These are phyloP conservation scores for Cyclotella choctawhatcheeana DNA, from an alignment of 108 stramenopile species.

Conservation along the genomic window DNA sequence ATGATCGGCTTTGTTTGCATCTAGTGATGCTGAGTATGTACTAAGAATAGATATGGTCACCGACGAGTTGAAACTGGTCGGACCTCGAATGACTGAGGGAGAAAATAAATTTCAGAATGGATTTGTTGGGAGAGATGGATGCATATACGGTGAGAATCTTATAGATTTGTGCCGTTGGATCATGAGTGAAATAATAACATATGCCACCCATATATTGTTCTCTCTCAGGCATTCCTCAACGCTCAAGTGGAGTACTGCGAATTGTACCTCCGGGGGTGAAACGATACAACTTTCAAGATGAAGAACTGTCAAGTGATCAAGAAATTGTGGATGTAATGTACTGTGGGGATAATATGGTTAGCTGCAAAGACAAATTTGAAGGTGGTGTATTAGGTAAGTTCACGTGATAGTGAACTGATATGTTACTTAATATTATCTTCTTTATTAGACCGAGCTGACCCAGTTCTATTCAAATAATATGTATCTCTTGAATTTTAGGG, in stretches of 20 bases:
- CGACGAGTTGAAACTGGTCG: constrained; percentile 58
- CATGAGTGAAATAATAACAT: neutral
- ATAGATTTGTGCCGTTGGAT: neutral
- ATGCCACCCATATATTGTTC: no score
- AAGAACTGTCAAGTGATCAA: constrained; percentile 23
- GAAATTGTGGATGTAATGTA: constrained; percentile 69
- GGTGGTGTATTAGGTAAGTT: constrained; percentile 78
- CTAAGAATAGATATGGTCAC: constrained; percentile 58
- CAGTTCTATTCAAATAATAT: no score
- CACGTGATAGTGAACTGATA: no score
- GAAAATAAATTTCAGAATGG: constrained; percentile 80
- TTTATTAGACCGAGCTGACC: no score
- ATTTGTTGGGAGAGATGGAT: constrained; percentile 64
- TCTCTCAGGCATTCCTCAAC: constrained; percentile 64
- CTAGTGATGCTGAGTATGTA: constrained; percentile 53
- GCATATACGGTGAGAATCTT: constrained; percentile 47
- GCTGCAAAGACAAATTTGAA: constrained; percentile 75
- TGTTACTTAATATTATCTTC: no score
- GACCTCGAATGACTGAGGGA: constrained; percentile 63
- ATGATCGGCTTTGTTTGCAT: neutral
- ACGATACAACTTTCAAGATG: constrained; percentile 25
- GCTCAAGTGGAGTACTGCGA: constrained; percentile 62
- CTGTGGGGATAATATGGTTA: constrained; percentile 65
- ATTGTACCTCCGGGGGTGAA: constrained; percentile 52
- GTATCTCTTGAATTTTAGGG: no score